phyloP scores from a whole-genome alignment of 2,329 filamentous ascomycete genomes.

The Sclerotiophoma versabilis region DNA sequence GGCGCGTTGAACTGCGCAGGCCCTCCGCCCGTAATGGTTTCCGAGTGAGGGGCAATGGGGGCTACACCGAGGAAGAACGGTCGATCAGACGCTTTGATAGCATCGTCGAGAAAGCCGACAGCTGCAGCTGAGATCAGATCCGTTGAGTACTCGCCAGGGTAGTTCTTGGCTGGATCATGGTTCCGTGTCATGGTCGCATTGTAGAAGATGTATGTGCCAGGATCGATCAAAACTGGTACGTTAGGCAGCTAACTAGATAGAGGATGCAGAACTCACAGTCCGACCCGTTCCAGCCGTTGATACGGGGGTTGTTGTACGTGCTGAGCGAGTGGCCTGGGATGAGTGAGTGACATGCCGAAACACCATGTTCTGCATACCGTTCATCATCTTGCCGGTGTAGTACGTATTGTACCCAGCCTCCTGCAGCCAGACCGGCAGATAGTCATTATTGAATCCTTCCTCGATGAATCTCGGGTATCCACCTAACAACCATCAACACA shows the following conservation, averaged over 20 bases:
- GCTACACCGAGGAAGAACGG: constrained; percentile 74
- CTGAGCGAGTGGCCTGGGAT: constrained; percentile 59
- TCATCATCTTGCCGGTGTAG: constrained; percentile 77
- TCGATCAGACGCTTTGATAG: constrained; percentile 55
- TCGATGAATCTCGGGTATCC: constrained; percentile 72
- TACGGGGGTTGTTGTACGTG: constrained; percentile 67
- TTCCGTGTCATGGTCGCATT: constrained; percentile 71
- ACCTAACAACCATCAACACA: constrained; percentile 38
- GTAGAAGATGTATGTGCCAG: constrained; percentile 72
- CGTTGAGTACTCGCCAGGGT: constrained; percentile 62
- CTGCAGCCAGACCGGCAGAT: constrained; percentile 75
- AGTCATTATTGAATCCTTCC: constrained; percentile 71
- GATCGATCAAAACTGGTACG: constrained; percentile 61
- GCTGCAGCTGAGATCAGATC: constrained; percentile 69
- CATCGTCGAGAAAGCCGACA: constrained; percentile 67
- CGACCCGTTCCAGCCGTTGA: constrained; percentile 66
- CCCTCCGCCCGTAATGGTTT: constrained; percentile 21
- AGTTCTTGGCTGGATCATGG: constrained; percentile 61
- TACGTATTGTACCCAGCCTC: constrained; percentile 73
- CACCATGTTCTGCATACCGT: constrained; percentile 39
- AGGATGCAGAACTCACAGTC: constrained; percentile 32
- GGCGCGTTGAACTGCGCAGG: constrained; percentile 58
- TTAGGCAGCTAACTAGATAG: neutral
- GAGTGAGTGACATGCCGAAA: neutral
- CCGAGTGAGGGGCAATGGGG: constrained; percentile 69